Evolutionary conservation across 306 rosid genomes (phyloP), one percentile per base, ranked within the genome.

Genomic region (Styphnolobium japonicum): DNA sequence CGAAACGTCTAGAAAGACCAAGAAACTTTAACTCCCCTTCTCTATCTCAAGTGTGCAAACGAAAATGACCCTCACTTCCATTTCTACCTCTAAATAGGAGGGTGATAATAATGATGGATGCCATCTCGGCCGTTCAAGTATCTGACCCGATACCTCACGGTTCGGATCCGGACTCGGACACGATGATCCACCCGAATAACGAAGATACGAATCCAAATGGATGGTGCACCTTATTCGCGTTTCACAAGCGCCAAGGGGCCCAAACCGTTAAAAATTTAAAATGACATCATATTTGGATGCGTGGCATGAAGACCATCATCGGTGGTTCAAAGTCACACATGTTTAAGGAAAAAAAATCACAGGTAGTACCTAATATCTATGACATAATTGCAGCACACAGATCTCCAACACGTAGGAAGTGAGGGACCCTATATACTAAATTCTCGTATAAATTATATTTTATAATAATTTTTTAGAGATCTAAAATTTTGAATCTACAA

Each of bases 41-140:
- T 8, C 2, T 15, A 7, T 58, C 21, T 9, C 15, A 25, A 4
- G 10, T 68, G 71, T 23, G 18, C 7, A 46, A 53, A 48, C 14
- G 34, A 40, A 79, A 56, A 45, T 57, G 21, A 12, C 16, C 15
- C 5, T 51, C 22, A 2, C 16, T 33, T 14, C 9, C 15, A n/a
- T 46, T 63, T 49, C 23, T 8, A 19, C 55, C 82, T 56, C 79
- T 80, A 89, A 68, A 90, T 85, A 82, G 79, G 45, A 49, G 43
- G 1, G 1, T 3, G 3, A 27, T n/a, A 11, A n/a, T 11, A 22
- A 6, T n/a, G 36, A 43, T 60, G 5, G 83, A 82, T 77, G 37
- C 19, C 73, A 90, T 90, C 89, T 56, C 0, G 0, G 3, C 90
- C 89, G 90, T 86, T 37, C 31, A 45, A 60, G 3, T 23, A 1